phyloP scores from a whole-genome alignment of 306 rosid genomes.

The Styphnolobium japonicum region DNA sequence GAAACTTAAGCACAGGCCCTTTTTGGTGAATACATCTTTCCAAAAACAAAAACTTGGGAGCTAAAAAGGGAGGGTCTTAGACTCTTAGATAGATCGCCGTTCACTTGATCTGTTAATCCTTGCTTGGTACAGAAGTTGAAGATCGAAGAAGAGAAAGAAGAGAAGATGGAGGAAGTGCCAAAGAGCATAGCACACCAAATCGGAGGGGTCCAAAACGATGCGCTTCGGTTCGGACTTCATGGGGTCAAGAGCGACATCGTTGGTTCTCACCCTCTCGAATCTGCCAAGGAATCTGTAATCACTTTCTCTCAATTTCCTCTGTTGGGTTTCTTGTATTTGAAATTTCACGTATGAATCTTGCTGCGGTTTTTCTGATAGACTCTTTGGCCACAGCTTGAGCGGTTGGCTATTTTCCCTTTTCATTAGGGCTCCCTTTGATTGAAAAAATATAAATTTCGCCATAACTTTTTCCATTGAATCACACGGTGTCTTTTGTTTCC shows the following conservation, averaged over 20 bases:
- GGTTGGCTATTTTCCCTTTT: neutral
- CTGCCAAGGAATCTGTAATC: slow-evolving; percentile 64
- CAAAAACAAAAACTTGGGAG: neutral
- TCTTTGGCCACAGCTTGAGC: neutral
- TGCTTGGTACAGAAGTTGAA: slow-evolving; percentile 13
- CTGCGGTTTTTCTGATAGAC: neutral
- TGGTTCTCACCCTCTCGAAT: slow-evolving; percentile 73
- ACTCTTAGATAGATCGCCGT: neutral
- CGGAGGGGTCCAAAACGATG: slow-evolving; percentile 81
- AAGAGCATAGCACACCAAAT: slow-evolving; percentile 75
- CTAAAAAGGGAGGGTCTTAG: no score
- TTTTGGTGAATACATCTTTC: neutral
- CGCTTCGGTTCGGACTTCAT: slow-evolving; percentile 74
- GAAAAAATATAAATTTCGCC: neutral
- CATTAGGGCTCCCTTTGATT: slow-evolving; percentile 12
- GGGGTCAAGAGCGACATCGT: slow-evolving; percentile 72
- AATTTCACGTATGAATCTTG: neutral
- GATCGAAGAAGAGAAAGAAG: slow-evolving; percentile 9
- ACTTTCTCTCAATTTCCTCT: slow-evolving; percentile 5
- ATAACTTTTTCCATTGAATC: neutral
- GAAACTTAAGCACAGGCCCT: neutral
- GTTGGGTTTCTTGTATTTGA: neutral
- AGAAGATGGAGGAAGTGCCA: slow-evolving; percentile 54
- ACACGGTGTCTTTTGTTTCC: neutral
- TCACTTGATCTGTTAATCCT: neutral